Conservation (phyloP, 768 basidiomycete genomes). For the Trametes punicea region DNA sequence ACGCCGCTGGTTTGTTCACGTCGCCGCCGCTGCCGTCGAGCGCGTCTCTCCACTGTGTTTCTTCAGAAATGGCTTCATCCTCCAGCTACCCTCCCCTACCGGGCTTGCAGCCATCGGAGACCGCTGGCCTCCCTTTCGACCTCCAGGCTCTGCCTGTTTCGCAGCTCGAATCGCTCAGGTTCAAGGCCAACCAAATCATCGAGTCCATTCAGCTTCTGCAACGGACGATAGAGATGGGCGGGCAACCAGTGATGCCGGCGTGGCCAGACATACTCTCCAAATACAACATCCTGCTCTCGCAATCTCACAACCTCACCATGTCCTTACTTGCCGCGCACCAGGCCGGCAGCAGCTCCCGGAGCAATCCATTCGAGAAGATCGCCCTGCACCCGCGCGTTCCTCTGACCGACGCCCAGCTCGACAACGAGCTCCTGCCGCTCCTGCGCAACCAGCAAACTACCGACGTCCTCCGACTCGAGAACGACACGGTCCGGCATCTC, state of each 20-base stretch:
- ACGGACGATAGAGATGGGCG: conserved; percentile 56
- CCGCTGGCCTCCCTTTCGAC: conserved; percentile 23
- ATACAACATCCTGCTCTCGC: conserved; percentile 81
- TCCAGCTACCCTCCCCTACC: conserved; percentile 1
- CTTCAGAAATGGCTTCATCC: neutral
- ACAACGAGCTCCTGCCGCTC: conserved; percentile 69
- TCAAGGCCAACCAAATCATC: conserved; percentile 76
- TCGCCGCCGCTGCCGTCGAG: too few relatives aligned
- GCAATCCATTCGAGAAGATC: conserved; percentile 60
- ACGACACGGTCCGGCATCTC: conserved; percentile 66
- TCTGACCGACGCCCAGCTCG: conserved; percentile 65
- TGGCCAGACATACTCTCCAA: conserved; percentile 88
- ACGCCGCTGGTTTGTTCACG: too few relatives aligned
- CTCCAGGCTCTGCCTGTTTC: conserved; percentile 50
- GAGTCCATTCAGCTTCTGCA: conserved; percentile 70
- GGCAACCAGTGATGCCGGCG: conserved; percentile 60
- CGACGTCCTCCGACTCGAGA: conserved; percentile 70
- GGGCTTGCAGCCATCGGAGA: conserved; percentile 1
- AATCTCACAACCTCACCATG: conserved; percentile 74
- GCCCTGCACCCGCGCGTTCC: conserved; percentile 50
- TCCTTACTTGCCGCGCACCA: conserved; percentile 45
- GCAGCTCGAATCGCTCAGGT: conserved; percentile 72
- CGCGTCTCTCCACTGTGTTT: too few relatives aligned
- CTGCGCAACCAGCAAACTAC: conserved; percentile 78
- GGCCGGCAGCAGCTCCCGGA: conserved; percentile 17